Base-by-base conservation (phyloP, 1,284 basidiomycete species). In the Tylopilus orsonianus region DNA sequence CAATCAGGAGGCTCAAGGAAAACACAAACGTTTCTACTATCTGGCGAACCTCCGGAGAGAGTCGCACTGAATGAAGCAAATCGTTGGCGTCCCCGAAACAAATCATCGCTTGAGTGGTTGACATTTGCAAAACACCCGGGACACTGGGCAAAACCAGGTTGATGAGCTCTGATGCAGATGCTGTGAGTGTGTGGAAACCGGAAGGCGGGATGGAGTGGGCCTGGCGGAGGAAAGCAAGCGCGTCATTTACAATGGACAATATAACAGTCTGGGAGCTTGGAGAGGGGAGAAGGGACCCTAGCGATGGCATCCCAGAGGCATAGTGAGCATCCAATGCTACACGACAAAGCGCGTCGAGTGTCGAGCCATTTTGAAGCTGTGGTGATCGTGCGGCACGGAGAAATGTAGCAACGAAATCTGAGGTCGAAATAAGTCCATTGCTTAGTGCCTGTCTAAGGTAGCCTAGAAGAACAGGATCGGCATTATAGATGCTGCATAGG, bases 321-420 rank as follows among this genome's bases (percentile, higher is more conserved):
- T 84, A 82, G 59, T 86, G 81, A 3, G 71, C 71, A 46, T 85
- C 78, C 37, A 87, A 68, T 6, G 78, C 80, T 33, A 82, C 71
- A 39, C 77, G 77, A 62, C 84, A 88, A 8, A 90, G 76, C 56
- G 77, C 76, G 59, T 87, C 79, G 32, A 90, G 70, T 2, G 85
- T 89, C 0, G 81, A 75, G 8, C 77, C 69, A 33, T 79, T 73
- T 54, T 85, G 83, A 24, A 87, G 58, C 30, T 82, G 70, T 19
- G 68, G 61, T 9, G 74, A 72, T 26, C 68, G 67, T 24, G 69
- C 70, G 5, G 72, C 72, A 14, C 65, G 67, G 9, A 79, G 63
- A 50, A 80, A 79, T 3, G 81, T 81, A 5, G 79, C 61, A 6
- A 87, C 73, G 58, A 83, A 87, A 9, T 73, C 72, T 4, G 80